phyloP scores from a whole-genome alignment of 306 rosid species.

The Adenanthera pavonina region DNA sequence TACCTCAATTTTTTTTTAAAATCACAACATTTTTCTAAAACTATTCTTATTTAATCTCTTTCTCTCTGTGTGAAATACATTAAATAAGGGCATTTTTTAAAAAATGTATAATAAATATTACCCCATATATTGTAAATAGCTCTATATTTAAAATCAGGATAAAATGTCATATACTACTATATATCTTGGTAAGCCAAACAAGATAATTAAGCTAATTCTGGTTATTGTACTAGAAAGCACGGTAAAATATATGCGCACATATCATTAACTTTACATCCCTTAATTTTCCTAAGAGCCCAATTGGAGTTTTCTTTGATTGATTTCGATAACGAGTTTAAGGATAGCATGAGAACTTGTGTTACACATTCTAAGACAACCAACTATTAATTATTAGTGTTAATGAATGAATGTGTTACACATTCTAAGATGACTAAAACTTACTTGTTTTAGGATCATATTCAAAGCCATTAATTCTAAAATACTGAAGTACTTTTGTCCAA shows the following conservation, averaged over 20 bases:
- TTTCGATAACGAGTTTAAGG: neutral
- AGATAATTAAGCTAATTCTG: neutral
- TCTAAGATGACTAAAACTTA: neutral
- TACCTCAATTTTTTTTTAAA: too few species aligned
- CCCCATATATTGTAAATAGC: too few species aligned
- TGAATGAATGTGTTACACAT: neutral
- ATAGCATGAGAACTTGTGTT: neutral
- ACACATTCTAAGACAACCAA: neutral
- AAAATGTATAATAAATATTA: too few species aligned
- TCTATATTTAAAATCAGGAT: too few species aligned
- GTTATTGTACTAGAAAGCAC: neutral
- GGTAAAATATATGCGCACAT: neutral
- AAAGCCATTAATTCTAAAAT: neutral
- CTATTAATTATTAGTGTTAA: neutral
- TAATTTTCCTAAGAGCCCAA: neutral
- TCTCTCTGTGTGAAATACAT: too few species aligned
- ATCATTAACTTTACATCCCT: neutral
- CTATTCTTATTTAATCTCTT: too few species aligned
- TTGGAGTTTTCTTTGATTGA: neutral
- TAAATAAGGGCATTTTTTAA: too few species aligned
- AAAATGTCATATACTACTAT: too few species aligned
- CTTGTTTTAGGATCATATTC: neutral
- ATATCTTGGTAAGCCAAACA: neutral
- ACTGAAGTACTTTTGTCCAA: neutral
- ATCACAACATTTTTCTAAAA: too few species aligned